Base-by-base conservation (phyloP, 305 asterid genomes). In the Stenogyne calaminthoides region DNA sequence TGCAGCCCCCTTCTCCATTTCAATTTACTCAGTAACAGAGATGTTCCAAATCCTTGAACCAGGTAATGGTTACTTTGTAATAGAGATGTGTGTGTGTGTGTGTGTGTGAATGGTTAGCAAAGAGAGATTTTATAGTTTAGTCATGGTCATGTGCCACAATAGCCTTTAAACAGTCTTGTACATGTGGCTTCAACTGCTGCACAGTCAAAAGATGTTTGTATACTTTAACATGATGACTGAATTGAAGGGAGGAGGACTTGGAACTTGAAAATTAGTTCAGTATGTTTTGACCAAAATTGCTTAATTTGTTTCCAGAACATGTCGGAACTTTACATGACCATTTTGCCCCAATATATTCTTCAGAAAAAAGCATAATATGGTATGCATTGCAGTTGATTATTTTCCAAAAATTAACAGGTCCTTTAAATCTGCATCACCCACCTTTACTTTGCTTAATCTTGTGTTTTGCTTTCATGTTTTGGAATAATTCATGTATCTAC, bases 401-500 rank as follows among this genome's bases (percentile, higher is more conserved):
- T 36, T 54, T 64, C 67, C 59, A 12, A 49, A 32, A 75, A 46
- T 9, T 19, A 67, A 20, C 72, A 61, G 14, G 34, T 46, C 69
- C 12, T 49, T 47, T 67, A 27, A 58, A 67, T 22, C 36, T 68
- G 52, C 18, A 11, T 32, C 29, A 44, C 51, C 59, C 20, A 37
- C 37, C 62, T 42, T 74, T 67, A 44, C 74, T 74, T 57, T 12
- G 57, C 67, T 64, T 64, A 11, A 9, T 73, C 6, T 63, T 70
- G 6, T 69, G 54, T 62, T 76, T 66, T 75, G 64, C 65, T 67
- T 75, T 61, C 61, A 39, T 32, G 29, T 36, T 69, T 69, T 60
- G 59, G 79, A 75, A 47, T 76, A 27, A 52, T 76, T 69, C 49
- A n/a, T 42, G 75, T 71, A 52, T 20, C 56, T 62, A 68, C 51